These are phyloP conservation scores for Neckera pumila DNA, from an alignment of 225 moss, liverwort and hornwort genomes.

Conservation along the genomic window DNA sequence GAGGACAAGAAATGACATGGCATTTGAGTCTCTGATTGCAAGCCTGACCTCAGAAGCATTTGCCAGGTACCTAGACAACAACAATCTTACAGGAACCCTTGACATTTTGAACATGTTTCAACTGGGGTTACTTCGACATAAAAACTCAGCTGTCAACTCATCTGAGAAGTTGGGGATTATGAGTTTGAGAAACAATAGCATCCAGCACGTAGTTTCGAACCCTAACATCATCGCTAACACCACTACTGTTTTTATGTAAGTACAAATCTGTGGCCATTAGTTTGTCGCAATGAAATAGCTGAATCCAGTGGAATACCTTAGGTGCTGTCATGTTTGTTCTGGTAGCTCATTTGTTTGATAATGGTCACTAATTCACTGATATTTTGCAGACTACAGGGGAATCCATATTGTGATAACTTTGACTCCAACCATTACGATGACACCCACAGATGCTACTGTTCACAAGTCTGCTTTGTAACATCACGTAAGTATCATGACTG, in stretches of 20 bases:
- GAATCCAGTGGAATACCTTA: background rate
- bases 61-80: slow-evolving; percentile 14
- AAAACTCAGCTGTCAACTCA: background rate
- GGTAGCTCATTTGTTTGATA: no score
- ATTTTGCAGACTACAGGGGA: background rate
- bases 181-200: background rate
- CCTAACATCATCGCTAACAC: background rate
- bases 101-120: background rate
- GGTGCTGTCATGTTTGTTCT: no score
- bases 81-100: background rate
- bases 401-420: background rate
- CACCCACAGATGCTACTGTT: background rate
- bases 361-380: background rate
- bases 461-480: background rate
- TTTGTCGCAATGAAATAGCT: background rate
- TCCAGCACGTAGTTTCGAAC: background rate
- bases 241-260: background rate
- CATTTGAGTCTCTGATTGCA: background rate
- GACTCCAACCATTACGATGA: background rate
- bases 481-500: no score
- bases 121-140: background rate
- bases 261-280: background rate
- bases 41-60: background rate
- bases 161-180: background rate
- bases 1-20: background rate